A percentile compares a stretch with the other conserved stretches of the same genome.
These are phyloP conservation scores for Sanghuangporus baumii DNA, from an alignment of 1,284 basidiomycete genomes.

Conservation along the genomic window DNA sequence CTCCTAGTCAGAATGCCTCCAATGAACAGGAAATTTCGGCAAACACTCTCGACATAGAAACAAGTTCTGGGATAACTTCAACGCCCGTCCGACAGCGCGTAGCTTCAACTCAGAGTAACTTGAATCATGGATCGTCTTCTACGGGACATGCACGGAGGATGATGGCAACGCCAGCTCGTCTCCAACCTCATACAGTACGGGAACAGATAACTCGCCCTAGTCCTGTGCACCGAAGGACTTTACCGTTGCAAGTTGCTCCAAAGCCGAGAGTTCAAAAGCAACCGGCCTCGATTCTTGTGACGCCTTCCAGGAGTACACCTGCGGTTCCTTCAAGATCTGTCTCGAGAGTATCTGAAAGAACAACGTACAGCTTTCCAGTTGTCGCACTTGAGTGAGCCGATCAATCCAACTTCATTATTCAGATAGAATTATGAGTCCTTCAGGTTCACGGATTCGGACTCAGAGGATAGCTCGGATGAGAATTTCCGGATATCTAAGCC, in stretches of 20 bases:
- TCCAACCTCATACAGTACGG: background rate
- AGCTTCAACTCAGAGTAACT: background rate
- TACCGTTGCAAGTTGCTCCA: background rate
- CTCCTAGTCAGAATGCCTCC: background rate
- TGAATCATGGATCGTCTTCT: too few relatives aligned
- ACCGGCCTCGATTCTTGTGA: background rate
- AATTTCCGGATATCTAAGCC: background rate
- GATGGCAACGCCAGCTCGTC: background rate
- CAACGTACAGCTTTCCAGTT: background rate
- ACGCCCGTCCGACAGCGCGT: background rate
- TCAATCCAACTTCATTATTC: background rate
- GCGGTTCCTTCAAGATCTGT: background rate
- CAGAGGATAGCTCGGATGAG: background rate
- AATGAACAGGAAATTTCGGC: background rate
- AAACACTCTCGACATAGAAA: background rate
- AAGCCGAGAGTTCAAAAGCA: background rate
- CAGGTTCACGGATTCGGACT: background rate
- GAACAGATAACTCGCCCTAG: background rate
- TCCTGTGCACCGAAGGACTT: background rate
- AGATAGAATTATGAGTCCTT: background rate
- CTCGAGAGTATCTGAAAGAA: background rate
- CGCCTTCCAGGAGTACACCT: background rate
- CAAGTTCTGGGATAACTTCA: background rate
- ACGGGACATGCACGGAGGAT: background rate
- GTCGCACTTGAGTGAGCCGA: background rate